Conservation (phyloP, 164 flowering plant genomes). For the Vitis rotundifolia region DNA sequence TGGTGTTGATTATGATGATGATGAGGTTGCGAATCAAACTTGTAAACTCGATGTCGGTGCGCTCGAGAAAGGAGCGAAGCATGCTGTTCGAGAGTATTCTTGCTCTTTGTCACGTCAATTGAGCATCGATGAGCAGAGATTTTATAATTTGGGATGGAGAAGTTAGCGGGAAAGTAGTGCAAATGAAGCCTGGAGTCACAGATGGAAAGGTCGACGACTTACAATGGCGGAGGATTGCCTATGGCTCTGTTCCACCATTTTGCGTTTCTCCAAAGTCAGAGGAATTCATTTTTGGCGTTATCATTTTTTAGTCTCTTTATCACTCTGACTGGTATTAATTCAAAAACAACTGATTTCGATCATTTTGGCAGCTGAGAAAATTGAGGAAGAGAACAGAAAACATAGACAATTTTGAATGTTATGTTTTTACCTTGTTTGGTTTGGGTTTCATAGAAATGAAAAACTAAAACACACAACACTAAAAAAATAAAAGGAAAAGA, state of each 20-base stretch:
- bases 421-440: too few species aligned
- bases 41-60: constrained; percentile 36
- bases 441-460: too few species aligned
- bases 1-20: constrained; percentile 17
- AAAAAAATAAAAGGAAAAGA: too few species aligned
- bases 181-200: constrained; percentile 57
- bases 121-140: constrained; percentile 38
- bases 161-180: constrained; percentile 74
- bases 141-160: constrained; percentile 8
- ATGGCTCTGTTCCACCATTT: constrained; percentile 80
- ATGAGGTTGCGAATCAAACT: not conserved
- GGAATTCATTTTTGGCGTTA: constrained; percentile 41
- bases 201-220: constrained; percentile 44
- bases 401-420: too few species aligned
- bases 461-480: too few species aligned
- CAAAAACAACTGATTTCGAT: too few species aligned
- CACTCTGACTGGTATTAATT: constrained; percentile 52
- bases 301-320: constrained; percentile 37
- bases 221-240: constrained; percentile 70
- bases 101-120: constrained; percentile 49
- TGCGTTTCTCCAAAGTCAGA: constrained; percentile 78
- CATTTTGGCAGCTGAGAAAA: too few species aligned
- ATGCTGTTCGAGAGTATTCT: constrained; percentile 46
- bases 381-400: too few species aligned
- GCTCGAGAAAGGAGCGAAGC: constrained; percentile 69